phyloP scores from a whole-genome alignment of 331 rosid genomes.

The Pyrus hybrid region DNA sequence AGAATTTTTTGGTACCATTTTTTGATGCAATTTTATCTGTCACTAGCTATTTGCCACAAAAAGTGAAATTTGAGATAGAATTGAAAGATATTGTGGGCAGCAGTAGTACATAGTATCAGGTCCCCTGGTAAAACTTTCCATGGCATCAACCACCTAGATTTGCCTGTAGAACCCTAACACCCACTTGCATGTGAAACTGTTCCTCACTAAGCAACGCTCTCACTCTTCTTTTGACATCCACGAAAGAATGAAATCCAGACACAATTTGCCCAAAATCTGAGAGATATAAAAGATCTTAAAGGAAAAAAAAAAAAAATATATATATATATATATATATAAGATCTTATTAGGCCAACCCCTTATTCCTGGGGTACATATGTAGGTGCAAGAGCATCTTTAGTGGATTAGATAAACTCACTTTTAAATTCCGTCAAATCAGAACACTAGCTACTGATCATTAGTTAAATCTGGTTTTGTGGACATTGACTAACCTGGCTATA shows the following conservation, averaged over 20 bases:
- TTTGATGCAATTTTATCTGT: conserved; percentile 34
- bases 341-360: background rate
- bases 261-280: background rate
- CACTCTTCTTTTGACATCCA: background rate
- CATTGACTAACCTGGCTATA: too few relatives aligned
- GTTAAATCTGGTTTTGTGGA: too few relatives aligned
- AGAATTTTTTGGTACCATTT: conserved; percentile 25
- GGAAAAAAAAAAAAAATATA: too few relatives aligned
- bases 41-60: conserved; percentile 45
- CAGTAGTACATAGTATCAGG: conserved; percentile 53
- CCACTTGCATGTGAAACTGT: conserved; percentile 37
- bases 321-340: background rate
- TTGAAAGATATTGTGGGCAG: conserved; percentile 35
- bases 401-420: too few relatives aligned
- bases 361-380: background rate
- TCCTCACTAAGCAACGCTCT: conserved; percentile 3
- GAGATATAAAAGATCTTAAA: background rate
- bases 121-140: conserved; percentile 45
- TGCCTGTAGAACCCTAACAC: conserved; percentile 1
- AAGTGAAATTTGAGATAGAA: conserved; percentile 34
- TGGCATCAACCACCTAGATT: conserved; percentile 42
- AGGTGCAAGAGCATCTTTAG: background rate
- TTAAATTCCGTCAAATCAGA: too few relatives aligned
- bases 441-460: too few relatives aligned
- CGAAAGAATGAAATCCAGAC: background rate